phyloP scores from a whole-genome alignment of 169 alveolate genomes.

The Plasmodium vivax region DNA sequence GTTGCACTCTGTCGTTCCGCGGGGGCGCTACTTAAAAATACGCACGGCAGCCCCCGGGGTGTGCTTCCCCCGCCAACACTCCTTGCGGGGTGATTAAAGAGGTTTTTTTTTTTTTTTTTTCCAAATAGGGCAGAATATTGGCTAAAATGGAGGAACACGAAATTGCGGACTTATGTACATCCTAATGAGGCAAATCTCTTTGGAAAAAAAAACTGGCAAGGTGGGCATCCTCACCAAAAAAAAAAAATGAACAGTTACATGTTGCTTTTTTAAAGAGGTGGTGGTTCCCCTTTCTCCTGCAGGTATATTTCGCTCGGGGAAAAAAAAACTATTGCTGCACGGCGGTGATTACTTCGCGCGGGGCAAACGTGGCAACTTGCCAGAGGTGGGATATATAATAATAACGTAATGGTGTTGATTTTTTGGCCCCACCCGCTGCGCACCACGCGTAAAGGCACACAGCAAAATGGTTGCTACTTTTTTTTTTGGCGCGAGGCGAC shows the following conservation, averaged over 20 bases:
- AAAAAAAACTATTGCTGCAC: background rate
- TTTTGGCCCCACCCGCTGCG: background rate
- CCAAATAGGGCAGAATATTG: background rate
- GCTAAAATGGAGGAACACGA: background rate
- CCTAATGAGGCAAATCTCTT: background rate
- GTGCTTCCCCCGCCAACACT: background rate
- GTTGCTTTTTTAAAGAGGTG: background rate
- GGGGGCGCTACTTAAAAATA: background rate
- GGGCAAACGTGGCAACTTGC: background rate
- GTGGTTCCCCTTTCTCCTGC: background rate
- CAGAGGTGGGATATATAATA: background rate
- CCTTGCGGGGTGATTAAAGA: constrained; percentile 36
- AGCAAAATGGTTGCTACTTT: background rate
- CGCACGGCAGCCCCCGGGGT: background rate
- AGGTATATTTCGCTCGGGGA: background rate
- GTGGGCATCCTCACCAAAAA: background rate
- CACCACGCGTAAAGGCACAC: background rate
- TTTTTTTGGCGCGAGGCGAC: background rate
- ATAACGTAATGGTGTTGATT: background rate
- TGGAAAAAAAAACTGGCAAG: background rate
- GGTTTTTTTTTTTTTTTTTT: constrained; percentile 8
- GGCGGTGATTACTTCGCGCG: background rate
- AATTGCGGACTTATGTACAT: background rate
- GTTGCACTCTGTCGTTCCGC: background rate
- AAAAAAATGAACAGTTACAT: too few relatives aligned